Evolutionary conservation across 176 grass and related monocot genomes (phyloP), one percentile per base, ranked within the genome.

Genomic region (Lolium perenne): DNA sequence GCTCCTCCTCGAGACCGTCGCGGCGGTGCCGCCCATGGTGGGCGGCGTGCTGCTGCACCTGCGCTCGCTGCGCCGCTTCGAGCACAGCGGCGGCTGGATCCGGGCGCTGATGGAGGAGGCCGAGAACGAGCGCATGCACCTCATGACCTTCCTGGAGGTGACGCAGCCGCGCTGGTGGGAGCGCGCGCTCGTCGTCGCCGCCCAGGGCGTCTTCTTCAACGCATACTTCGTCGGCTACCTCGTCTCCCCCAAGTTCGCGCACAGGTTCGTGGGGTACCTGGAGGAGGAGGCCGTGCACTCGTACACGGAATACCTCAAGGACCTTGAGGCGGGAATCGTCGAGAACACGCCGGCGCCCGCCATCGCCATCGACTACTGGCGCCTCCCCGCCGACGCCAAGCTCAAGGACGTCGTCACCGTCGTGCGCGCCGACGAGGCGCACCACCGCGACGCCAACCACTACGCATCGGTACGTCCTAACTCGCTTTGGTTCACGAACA

Each of bases 71-170:
- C 96, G 96, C 5, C 96, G 96, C 18, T 98, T 98, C 63, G 96
- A 98, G 90, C 90, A 95, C 38, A 98, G 92, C 88, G 96, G 96
- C 58, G 94, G 96, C 0, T 98, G 96, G 96, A 74, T 98, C 86
- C 92, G 94, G 1, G 88, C 86, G 13, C 90, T 98, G 7, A 87
- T 95, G 7, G 96, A 98, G 88, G 96, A 98, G 80, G 96, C 96
- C 51, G 96, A 98, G 93, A 98, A 98, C 88, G 96, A 98, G 93
- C 92, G 96, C 23, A 98, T 98, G 96, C 96, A 98, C 82, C 92
- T 98, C 70, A 98, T 98, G 96, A 98, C 93, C 8, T 92, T 98
- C 84, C 75, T 98, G 11, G 96, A 98, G 92, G 96, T 98, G 65
- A 64, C 90, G 79, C 83, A 88, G 38, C 96, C 96, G 0, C 18